Base-by-base conservation (phyloP, 2,329 filamentous ascomycete species). In the Raffaelea deltoideospora region DNA sequence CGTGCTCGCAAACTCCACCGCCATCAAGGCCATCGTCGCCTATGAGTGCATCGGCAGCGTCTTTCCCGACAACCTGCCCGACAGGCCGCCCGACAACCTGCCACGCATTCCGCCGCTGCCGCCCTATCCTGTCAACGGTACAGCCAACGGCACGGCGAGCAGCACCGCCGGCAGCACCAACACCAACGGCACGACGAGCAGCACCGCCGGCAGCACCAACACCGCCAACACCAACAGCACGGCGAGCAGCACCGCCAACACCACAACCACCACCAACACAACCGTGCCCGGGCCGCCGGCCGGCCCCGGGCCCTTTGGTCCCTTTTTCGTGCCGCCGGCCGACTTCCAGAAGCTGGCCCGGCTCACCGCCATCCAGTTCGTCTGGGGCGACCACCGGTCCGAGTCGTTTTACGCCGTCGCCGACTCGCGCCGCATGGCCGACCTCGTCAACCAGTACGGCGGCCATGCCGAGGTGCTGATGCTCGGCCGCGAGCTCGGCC, bases 1-100 rank as follows among this genome's bases (percentile, higher is more conserved):
- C 1, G 45, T 47, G n/a, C 48, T 50, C 39, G 53, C 50, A 39
- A 56, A 58, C 41, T 43, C 47, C 23, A 56, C 52, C 6, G 55
- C 54, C 29, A 56, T 56, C 41, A 53, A 54, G 42, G 55, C 46
- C 21, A 56, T 58, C 20, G 54, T 58, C 6, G 36, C 43, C 19
- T 52, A 51, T 33, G 50, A 52, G 44, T 43, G 47, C 37, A 44
- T 47, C 27, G 50, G 50, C 21, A 45, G 41, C 32, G 44, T 52
- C 10, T 50, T 48, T 11, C 50, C 50, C 3, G 47, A 51, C 35
- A 33, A 33, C 20, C n/a, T n/a, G n/a, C n/a, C n/a, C n/a, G n/a
- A n/a, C n/a, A n/a, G n/a, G n/a, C n/a, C n/a, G n/a, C n/a, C n/a
- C n/a, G n/a, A n/a, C n/a, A n/a, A n/a, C n/a, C n/a, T n/a, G n/a